phyloP scores from a whole-genome alignment of 441 rosid species.

The Capsella rubella region DNA sequence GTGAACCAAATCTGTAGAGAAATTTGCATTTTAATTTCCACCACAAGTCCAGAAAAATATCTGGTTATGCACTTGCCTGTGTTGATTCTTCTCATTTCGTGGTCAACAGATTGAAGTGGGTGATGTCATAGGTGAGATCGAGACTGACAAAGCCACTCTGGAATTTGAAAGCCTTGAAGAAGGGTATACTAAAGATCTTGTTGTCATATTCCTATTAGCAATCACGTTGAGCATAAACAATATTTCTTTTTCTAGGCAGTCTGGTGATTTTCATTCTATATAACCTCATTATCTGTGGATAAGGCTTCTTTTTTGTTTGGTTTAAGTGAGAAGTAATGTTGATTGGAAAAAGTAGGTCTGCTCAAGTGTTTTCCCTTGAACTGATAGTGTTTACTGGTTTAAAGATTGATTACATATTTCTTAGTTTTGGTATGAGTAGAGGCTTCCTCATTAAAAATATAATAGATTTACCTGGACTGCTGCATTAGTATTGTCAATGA shows the following conservation, averaged over 20 bases:
- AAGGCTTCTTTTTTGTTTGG: background rate
- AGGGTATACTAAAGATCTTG: slow-evolving; percentile 64
- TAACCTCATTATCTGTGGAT: slow-evolving; percentile 30
- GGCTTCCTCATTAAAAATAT: background rate
- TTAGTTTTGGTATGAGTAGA: slow-evolving; percentile 27
- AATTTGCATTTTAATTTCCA: slow-evolving; percentile 24
- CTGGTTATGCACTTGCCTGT: slow-evolving; percentile 19
- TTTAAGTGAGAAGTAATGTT: slow-evolving; percentile 31
- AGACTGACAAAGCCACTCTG: slow-evolving; percentile 98
- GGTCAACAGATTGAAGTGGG: slow-evolving; percentile 93
- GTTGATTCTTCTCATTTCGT: slow-evolving; percentile 34
- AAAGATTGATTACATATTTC: slow-evolving; percentile 17
- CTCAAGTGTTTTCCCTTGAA: slow-evolving; percentile 15
- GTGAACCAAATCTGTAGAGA: slow-evolving; percentile 34
- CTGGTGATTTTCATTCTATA: slow-evolving; percentile 24
- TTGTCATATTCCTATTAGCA: slow-evolving; percentile 18
- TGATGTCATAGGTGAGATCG: slow-evolving; percentile 94
- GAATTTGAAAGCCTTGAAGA: slow-evolving; percentile 98
- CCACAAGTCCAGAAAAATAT: slow-evolving; percentile 1
- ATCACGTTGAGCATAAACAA: slow-evolving; percentile 16
- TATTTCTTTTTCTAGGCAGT: slow-evolving; percentile 15
- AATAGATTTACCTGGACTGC: slow-evolving; percentile 20
- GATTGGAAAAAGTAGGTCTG: slow-evolving; percentile 25
- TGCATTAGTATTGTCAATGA: slow-evolving; percentile 13
- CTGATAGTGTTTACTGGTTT: slow-evolving; percentile 8